Base-by-base conservation (phyloP, 495 filamentous ascomycete genomes). In the Clavariopsis aquatica region DNA sequence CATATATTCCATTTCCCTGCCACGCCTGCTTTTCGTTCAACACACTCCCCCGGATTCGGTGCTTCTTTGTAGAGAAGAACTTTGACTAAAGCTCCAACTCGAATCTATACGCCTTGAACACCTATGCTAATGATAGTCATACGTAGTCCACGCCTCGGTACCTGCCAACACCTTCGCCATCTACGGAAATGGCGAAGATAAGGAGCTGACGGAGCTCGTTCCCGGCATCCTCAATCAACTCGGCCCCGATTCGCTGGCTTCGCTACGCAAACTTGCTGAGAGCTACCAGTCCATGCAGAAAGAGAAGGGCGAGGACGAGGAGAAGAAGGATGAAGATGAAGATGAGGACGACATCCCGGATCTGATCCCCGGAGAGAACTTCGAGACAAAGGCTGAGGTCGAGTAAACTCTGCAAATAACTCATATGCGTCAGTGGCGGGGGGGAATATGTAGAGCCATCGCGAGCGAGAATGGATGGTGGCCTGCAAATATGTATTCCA, bases 271-370 rank as follows among this genome's bases (percentile, higher is more conserved):
- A 83, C 85, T 98, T 36, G 94, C 94, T 60, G 94, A 98, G 86
- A 94, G 89, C 87, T 98, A 98, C 84, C 94, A 98, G 87, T 93
- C 85, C 81, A 86, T 98, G 88, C 94, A 97, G 84, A 96, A 96
- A 88, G 87, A 87, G 74, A 88, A 94, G 79, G 87, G 84, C 49
- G 88, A 83, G 58, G 85, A 84, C 24, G 81, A 78, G 57, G 83
- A 78, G 57, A 82, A 84, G 77, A 90, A 93, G 82, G 88, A 90
- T 52, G 87, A 90, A 61, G 85, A 87, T 15, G 93, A 92, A 51
- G 85, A 87, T 60, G 93, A 92, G 49, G 84, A 89, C 71, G 88
- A 96, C 70, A 98, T 98, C 79, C 94, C 94, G 64, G 93, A 98
- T 64, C 83, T 98, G 66, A 93, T 98, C 23, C 90, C 87, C 72